Evolutionary conservation across 169 alveolate genomes (phyloP).

Genomic region (Plasmodium malariae): DNA sequence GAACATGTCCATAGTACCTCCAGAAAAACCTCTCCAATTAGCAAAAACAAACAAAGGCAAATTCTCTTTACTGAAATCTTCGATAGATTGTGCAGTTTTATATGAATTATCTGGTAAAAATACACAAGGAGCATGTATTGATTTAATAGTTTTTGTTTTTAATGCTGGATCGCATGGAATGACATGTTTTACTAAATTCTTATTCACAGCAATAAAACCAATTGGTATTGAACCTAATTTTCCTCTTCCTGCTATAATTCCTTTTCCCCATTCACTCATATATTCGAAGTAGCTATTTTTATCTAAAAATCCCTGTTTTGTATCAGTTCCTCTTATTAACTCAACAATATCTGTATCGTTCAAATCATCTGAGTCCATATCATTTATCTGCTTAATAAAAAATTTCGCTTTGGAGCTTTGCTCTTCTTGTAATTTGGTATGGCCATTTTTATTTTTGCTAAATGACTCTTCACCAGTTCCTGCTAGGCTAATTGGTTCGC

Average conservation of each 20-base stretch:
- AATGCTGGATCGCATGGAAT: constrained; percentile 67
- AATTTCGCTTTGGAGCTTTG: background rate
- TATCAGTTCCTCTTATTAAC: constrained; percentile 28
- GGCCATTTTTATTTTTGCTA: background rate
- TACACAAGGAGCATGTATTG: constrained; percentile 81
- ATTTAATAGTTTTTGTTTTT: constrained; percentile 53
- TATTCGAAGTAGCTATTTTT: constrained; percentile 83
- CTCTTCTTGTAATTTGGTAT: background rate
- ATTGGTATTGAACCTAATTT: constrained; percentile 68
- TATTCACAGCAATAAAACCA: constrained; percentile 63
- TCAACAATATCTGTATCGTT: constrained; percentile 39
- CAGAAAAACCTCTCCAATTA: constrained; percentile 88
- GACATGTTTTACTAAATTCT: constrained; percentile 60
- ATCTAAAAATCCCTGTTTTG: constrained; percentile 79
- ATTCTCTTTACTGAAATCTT: constrained; percentile 89
- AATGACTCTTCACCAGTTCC: background rate
- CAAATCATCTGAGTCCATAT: constrained; percentile 78
- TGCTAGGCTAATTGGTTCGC: background rate
- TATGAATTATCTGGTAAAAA: constrained; percentile 91
- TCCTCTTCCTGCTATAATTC: constrained; percentile 71
- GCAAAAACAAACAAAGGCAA: constrained; percentile 88
- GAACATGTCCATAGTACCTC: constrained; percentile 90
- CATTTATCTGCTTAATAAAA: constrained; percentile 80
- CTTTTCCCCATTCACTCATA: constrained; percentile 78
- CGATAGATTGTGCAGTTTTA: constrained; percentile 91